Evolutionary conservation across 2,329 filamentous ascomycete genomes (phyloP).

Genomic region (Fusarium sororula): DNA sequence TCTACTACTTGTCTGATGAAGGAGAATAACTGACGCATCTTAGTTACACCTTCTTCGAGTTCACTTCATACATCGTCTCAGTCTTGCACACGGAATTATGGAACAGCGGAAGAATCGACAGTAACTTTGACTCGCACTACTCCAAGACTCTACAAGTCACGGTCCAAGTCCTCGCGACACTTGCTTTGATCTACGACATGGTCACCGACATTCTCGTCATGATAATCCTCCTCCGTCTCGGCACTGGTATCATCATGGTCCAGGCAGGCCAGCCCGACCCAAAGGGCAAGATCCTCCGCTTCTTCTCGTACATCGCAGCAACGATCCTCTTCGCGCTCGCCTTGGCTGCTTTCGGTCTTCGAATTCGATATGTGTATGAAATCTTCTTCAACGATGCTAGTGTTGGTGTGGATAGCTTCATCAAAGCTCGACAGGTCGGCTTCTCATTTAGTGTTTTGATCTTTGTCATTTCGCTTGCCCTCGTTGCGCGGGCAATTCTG

Average conservation of each 20-base stretch:
- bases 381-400: neutral
- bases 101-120: neutral
- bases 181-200: constrained; percentile 1
- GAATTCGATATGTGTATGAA: constrained; percentile 8
- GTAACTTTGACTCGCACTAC: neutral
- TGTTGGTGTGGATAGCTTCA: neutral
- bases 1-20: neutral
- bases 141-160: neutral
- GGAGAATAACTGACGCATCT: neutral
- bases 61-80: constrained; percentile 6
- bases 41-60: constrained; percentile 37
- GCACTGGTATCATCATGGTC: constrained; percentile 30
- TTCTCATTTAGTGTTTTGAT: constrained; percentile 26
- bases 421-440: constrained; percentile 2
- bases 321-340: constrained; percentile 24
- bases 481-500: constrained; percentile 23
- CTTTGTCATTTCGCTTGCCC: constrained; percentile 23
- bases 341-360: constrained; percentile 30
- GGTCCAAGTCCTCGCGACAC: rapidly evolving
- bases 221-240: constrained; percentile 38
- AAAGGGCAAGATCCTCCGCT: constrained; percentile 23
- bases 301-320: constrained; percentile 20
- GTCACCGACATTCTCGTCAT: constrained; percentile 34
- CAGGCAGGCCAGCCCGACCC: constrained; percentile 1
- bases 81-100: constrained; percentile 1